Base-by-base conservation (phyloP, 805 yeast genomes). In the Jamesozyma lodderae region DNA sequence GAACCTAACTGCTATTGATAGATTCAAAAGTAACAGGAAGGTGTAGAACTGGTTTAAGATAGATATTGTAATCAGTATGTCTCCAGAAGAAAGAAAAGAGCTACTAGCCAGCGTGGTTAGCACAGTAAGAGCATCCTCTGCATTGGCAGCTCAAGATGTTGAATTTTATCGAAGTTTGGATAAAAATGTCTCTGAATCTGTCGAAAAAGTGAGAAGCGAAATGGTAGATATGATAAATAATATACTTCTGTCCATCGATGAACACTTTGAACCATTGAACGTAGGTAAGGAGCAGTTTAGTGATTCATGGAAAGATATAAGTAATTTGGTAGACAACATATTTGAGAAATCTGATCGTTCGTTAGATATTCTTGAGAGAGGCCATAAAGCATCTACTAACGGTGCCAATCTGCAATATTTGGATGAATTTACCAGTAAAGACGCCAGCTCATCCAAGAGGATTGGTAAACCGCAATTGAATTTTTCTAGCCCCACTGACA, bases 71-170 rank as follows among this genome's bases (percentile, higher is more conserved):
- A n/a, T n/a, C n/a, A 31, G n/a, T 13, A 31, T 37, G 40, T n/a
- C 17, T 15, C 30, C 38, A 13, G 40, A 40, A 23, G 46, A 43
- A 14, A 27, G 20, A 11, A 40, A 40, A 14, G 37, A 33, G 7
- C 15, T 49, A 17, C 33, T 49, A 8, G 32, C 41, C 2, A 36
- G 36, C 19, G 43, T 46, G 0, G 48, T 49, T 4, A 66, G 70
- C 9, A 64, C 79, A 3, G 74, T 83, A 28, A 66, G 94, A 42
- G 72, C 81, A 2, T 70, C 94, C 0, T 66, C 80, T 3, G 77
- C 82, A 2, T 59, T 88, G 31, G 81, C 83, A 2, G 75, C 85
- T 0, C 82, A 82, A 40, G 97, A 90, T 63, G 70, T 87, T n/a
- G 74, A 71, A 22, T 92, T 88, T 52, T 75, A 77, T 57, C 66